A percentile compares a stretch with the other conserved stretches of the same genome.
Conservation (phyloP, 2,329 filamentous ascomycete genomes). For the Zasmidium cellare region DNA sequence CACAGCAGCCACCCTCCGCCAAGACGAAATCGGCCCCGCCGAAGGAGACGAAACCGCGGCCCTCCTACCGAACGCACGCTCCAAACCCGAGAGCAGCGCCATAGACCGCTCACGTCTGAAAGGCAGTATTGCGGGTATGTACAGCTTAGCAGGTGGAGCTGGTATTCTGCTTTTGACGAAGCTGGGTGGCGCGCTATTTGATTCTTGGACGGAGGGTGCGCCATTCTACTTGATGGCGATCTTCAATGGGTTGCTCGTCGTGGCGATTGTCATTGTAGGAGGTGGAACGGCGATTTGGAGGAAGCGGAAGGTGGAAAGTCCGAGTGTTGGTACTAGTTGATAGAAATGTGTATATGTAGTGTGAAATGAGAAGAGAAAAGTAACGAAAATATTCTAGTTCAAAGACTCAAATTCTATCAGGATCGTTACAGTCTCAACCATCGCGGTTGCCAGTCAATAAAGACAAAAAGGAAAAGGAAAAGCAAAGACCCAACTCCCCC, state of each 20-base stretch:
- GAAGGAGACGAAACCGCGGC: constrained; percentile 28
- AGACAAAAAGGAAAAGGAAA: no score
- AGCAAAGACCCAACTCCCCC: no score
- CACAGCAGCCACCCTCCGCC: constrained; percentile 12
- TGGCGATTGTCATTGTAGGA: constrained; percentile 37
- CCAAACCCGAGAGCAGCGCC: background rate
- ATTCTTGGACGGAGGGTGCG: constrained; percentile 68
- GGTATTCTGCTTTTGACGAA: constrained; percentile 93
- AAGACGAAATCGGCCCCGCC: constrained; percentile 12
- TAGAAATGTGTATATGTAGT: background rate
- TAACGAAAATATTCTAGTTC: no score
- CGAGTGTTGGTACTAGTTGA: background rate
- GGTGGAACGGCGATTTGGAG: constrained; percentile 19
- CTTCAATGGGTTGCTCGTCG: constrained; percentile 76
- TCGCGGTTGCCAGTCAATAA: no score
- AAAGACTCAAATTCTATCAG: no score
- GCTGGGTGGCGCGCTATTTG: constrained; percentile 82
- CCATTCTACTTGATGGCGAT: constrained; percentile 93
- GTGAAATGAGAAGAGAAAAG: background rate
- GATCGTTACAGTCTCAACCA: no score
- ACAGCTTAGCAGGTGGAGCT: constrained; percentile 84
- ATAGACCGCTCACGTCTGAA: constrained; percentile 62
- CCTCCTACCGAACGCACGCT: constrained; percentile 19
- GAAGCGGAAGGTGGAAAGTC: constrained; percentile 4
- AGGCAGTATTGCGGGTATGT: constrained; percentile 91